Evolutionary conservation across 805 yeast species (phyloP).

Genomic region (Yueomyces sinensis): DNA sequence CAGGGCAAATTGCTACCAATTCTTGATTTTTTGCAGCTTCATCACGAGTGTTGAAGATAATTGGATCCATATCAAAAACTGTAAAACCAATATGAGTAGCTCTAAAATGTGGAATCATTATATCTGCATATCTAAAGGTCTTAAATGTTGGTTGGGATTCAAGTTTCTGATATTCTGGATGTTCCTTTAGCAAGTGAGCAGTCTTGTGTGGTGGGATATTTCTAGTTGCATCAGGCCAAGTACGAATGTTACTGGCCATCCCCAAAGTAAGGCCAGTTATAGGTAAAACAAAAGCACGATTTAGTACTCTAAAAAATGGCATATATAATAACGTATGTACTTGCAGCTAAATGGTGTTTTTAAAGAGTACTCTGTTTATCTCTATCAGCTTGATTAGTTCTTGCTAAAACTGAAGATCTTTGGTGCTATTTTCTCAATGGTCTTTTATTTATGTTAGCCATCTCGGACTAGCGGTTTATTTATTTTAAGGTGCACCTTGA

Average conservation of each 20-base stretch:
- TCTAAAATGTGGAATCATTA: background rate
- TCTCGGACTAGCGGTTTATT: no score
- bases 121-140: background rate
- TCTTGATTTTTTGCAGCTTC: background rate
- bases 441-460: no score
- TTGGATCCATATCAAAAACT: constrained; percentile 57
- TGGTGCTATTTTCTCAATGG: no score
- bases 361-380: no score
- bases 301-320: constrained; percentile 1
- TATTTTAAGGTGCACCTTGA: no score
- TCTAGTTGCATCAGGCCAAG: constrained; percentile 21
- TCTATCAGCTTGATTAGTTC: no score
- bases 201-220: constrained; percentile 6
- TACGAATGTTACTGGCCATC: constrained; percentile 14
- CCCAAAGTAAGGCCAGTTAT: constrained; percentile 20
- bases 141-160: background rate
- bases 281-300: constrained; percentile 17
- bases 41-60: constrained; percentile 33
- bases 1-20: background rate
- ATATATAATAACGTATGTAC: no score
- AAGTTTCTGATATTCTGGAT: constrained; percentile 39
- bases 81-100: background rate
- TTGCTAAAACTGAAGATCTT: no score
- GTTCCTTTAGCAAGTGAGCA: constrained; percentile 38
- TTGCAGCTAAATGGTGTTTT: no score